Evolutionary conservation across 352 stramenopile species (phyloP).

Genomic region (Phytophthora pluvialis): DNA sequence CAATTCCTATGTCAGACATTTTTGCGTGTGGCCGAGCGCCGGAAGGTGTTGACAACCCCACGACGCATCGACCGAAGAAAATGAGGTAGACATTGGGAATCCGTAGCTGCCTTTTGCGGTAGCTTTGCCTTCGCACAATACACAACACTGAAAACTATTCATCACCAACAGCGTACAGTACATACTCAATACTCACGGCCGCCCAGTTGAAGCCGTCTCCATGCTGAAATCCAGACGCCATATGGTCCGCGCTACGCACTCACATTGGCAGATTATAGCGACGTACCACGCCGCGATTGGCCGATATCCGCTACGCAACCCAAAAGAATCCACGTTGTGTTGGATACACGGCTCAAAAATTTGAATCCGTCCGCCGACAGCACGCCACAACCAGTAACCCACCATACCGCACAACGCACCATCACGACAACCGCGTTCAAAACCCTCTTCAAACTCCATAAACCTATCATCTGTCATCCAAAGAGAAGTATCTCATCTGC

Average conservation of each 20-base stretch:
- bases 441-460: neutral
- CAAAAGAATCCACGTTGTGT: constrained; percentile 27
- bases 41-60: constrained; percentile 4
- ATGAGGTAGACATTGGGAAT: neutral
- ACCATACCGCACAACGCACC: neutral
- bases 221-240: constrained; percentile 32
- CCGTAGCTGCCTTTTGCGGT: neutral
- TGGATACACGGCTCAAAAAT: constrained; percentile 24
- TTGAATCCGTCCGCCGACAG: neutral
- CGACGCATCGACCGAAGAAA: constrained; percentile 6
- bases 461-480: neutral
- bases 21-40: constrained; percentile 5
- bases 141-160: neutral
- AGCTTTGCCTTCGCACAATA: too few species aligned
- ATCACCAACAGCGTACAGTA: too few species aligned
- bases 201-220: constrained; percentile 16
- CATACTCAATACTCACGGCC: constrained; percentile 4
- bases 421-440: neutral
- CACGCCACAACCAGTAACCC: too few species aligned
- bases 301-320: neutral
- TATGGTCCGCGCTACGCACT: constrained; percentile 6
- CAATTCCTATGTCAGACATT: neutral
- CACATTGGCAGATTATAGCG: constrained; percentile 2
- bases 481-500: neutral
- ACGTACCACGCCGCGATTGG: neutral